Evolutionary conservation across 1,284 basidiomycete genomes (phyloP).

Genomic region (Cerioporus squamosus): DNA sequence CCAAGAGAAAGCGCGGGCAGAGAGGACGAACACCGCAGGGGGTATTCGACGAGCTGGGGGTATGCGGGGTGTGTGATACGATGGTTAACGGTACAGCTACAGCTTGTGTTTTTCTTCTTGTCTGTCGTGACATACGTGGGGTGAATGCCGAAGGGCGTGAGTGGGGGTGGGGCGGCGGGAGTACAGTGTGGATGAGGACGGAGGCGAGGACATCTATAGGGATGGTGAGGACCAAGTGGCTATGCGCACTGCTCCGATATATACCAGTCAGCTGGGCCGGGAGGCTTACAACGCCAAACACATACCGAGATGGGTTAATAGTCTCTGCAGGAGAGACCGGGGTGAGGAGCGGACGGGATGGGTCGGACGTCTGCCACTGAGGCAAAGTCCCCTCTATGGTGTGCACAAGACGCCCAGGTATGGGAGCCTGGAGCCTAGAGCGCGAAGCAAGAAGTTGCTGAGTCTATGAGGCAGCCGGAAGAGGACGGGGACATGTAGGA

Average conservation of each 20-base stretch:
- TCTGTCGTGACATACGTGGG: constrained; percentile 1
- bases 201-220: neutral
- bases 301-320: no score
- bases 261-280: no score
- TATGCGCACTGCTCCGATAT: no score
- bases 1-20: neutral
- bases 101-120: constrained; percentile 14
- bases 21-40: neutral
- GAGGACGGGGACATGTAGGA: neutral
- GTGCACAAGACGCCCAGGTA: neutral
- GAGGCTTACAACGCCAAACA: no score
- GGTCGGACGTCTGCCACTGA: neutral
- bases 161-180: neutral
- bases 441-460: neutral
- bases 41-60: constrained; percentile 12
- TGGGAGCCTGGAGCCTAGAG: neutral
- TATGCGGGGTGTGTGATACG: constrained; percentile 5
- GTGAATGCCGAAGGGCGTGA: neutral
- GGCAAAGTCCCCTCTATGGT: constrained; percentile 5
- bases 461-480: constrained; percentile 7
- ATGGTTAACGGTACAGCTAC: constrained; percentile 7
- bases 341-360: no score
- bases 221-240: neutral
- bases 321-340: no score
- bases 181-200: neutral